Evolutionary conservation across 306 rosid species (phyloP).

Genomic region (Trichosanthes cucumerina): DNA sequence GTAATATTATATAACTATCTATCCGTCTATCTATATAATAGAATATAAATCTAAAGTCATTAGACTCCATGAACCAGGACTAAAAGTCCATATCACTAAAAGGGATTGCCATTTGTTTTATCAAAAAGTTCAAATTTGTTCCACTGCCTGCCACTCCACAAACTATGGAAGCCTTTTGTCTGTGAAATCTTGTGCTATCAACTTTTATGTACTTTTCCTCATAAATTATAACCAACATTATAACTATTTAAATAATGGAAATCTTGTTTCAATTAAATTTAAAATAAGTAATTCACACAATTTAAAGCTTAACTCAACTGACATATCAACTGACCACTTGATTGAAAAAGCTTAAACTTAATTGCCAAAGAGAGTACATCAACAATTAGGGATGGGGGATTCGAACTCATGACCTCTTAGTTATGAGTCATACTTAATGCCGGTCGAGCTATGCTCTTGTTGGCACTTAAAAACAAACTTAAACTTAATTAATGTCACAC

Average conservation of each 20-base stretch:
- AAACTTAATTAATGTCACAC: too few species aligned
- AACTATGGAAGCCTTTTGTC: neutral
- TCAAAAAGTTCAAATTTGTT: slow-evolving; percentile 4
- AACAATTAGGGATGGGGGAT: too few species aligned
- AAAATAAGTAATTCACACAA: neutral
- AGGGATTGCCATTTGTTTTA: neutral
- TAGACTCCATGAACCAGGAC: too few species aligned
- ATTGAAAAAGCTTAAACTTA: too few species aligned
- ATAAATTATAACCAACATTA: neutral
- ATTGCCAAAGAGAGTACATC: too few species aligned
- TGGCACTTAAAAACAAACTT: too few species aligned
- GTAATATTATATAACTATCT: neutral
- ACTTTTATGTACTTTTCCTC: neutral
- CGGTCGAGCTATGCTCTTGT: too few species aligned
- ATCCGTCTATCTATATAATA: neutral
- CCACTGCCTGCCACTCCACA: slow-evolving; percentile 6
- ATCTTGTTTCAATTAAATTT: neutral
- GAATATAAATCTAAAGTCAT: neutral
- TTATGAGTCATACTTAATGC: too few species aligned
- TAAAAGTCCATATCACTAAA: neutral
- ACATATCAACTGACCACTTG: too few species aligned
- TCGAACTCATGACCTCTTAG: too few species aligned
- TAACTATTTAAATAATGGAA: neutral
- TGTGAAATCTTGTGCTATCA: neutral
- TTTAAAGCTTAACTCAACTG: neutral